phyloP scores from a whole-genome alignment of 495 filamentous ascomycete genomes.

The Neurospora sp. region DNA sequence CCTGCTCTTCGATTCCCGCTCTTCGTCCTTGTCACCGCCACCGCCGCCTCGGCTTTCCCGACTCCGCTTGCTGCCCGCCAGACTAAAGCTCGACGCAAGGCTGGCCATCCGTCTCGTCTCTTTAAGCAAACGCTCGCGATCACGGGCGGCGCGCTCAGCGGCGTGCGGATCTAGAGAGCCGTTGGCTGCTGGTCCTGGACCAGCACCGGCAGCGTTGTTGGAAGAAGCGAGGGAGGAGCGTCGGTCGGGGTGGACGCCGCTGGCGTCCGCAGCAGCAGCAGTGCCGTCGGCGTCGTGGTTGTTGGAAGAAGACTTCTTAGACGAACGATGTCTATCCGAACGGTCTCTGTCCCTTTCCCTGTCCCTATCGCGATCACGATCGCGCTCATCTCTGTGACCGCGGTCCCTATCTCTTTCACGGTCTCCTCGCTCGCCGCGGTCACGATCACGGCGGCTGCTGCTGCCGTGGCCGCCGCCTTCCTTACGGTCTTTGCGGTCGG shows the following conservation, averaged over 20 bases:
- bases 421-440: constrained; percentile 37
- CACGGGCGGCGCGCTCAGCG: constrained; percentile 63
- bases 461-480: constrained; percentile 23
- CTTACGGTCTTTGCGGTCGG: constrained; percentile 22
- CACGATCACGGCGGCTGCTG: constrained; percentile 25
- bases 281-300: constrained; percentile 25
- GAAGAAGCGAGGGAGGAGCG: constrained; percentile 30
- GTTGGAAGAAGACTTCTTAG: constrained; percentile 24
- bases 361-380: constrained; percentile 31
- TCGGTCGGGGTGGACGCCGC: constrained; percentile 19
- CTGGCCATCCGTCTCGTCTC: constrained; percentile 65
- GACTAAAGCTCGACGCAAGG: constrained; percentile 27
- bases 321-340: constrained; percentile 24
- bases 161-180: constrained; percentile 53
- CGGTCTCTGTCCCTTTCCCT: constrained; percentile 23
- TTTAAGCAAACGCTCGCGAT: constrained; percentile 64
- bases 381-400: constrained; percentile 35
- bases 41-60: constrained; percentile 1
- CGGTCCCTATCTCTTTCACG: constrained; percentile 35
- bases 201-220: constrained; percentile 3
- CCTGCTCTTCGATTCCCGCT: constrained; percentile 31
- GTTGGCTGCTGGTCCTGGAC: constrained; percentile 21
- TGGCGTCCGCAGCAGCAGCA: not conserved
- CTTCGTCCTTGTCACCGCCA: not conserved
- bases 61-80: constrained; percentile 26